These are phyloP conservation scores for Sphaerosporella brunnea DNA, from an alignment of 495 filamentous ascomycete species.

Conservation along the genomic window DNA sequence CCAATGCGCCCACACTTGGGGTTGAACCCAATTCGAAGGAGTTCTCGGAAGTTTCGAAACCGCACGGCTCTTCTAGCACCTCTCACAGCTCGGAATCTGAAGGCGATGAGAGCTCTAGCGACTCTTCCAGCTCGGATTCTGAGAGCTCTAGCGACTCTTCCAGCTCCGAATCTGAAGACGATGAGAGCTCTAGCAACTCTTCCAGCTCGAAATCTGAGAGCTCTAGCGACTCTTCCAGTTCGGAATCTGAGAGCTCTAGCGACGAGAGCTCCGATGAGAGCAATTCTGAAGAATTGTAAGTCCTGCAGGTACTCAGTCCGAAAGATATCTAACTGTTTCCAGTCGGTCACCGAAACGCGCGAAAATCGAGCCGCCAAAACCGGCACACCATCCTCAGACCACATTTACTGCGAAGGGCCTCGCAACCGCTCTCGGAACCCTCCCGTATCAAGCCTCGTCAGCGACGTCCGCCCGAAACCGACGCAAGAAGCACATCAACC, in stretches of 20 bases:
- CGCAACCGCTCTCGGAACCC: conserved; percentile 15
- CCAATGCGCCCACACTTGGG: too few species aligned
- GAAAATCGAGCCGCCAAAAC: neutral
- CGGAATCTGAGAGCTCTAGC: neutral
- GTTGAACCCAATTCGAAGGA: too few species aligned
- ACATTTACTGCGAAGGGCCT: conserved; percentile 7
- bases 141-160: too few species aligned
- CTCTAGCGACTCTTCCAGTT: too few species aligned
- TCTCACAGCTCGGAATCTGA: neutral
- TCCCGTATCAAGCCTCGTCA: conserved; percentile 11
- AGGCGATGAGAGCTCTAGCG: neutral
- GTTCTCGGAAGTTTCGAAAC: too few species aligned
- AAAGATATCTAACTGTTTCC: conserved; percentile 1
- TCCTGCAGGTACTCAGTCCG: conserved; percentile 3
- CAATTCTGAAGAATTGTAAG: too few species aligned
- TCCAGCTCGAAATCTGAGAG: too few species aligned
- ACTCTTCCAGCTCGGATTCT: too few species aligned
- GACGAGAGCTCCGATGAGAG: neutral
- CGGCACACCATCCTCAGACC: too few species aligned
- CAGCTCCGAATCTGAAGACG: too few species aligned
- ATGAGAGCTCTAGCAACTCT: too few species aligned
- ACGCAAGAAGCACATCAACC: conserved; percentile 15
- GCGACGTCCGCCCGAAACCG: conserved; percentile 17
- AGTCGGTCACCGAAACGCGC: conserved; percentile 2
- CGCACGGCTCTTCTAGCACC: too few species aligned